A percentile compares a stretch with the other conserved stretches of the same genome.
Evolutionary conservation across 2,329 filamentous ascomycete species (phyloP).

Genomic region (Cercospora nicotianae): DNA sequence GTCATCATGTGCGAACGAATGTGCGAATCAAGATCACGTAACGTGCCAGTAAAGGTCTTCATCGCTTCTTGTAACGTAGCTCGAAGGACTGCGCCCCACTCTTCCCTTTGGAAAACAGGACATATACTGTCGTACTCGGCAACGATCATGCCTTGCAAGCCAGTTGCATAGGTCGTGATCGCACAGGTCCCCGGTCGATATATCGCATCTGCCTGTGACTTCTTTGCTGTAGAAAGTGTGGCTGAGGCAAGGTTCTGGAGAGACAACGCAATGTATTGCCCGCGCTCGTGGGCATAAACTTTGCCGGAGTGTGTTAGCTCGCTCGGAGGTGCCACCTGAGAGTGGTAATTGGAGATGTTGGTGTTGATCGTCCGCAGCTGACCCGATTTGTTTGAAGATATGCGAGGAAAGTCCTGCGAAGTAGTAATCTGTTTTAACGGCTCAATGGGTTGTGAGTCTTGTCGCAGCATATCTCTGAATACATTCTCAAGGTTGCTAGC

Average conservation of each 20-base stretch:
- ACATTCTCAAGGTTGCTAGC: conserved; percentile 80
- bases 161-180: conserved; percentile 83
- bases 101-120: conserved; percentile 79
- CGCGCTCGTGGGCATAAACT: conserved; percentile 82
- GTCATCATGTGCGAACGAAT: conserved; percentile 83
- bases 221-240: conserved; percentile 73
- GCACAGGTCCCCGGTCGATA: conserved; percentile 89
- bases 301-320: conserved; percentile 62
- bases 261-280: conserved; percentile 79
- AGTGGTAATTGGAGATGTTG: conserved; percentile 36
- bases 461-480: conserved; percentile 74
- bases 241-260: conserved; percentile 85
- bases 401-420: conserved; percentile 69
- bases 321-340: conserved; percentile 29
- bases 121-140: conserved; percentile 91
- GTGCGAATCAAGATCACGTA: conserved; percentile 85
- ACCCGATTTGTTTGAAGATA: conserved; percentile 74
- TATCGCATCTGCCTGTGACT: conserved; percentile 71
- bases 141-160: conserved; percentile 81
- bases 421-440: conserved; percentile 93
- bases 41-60: conserved; percentile 77
- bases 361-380: conserved; percentile 76
- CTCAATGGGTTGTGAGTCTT: conserved; percentile 79
- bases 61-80: conserved; percentile 76
- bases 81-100: conserved; percentile 78